Percentiles rank a stretch among this genome's conserved stretches.
Conservation (phyloP, 1,284 basidiomycete species). For the Ustilago loliicola region DNA sequence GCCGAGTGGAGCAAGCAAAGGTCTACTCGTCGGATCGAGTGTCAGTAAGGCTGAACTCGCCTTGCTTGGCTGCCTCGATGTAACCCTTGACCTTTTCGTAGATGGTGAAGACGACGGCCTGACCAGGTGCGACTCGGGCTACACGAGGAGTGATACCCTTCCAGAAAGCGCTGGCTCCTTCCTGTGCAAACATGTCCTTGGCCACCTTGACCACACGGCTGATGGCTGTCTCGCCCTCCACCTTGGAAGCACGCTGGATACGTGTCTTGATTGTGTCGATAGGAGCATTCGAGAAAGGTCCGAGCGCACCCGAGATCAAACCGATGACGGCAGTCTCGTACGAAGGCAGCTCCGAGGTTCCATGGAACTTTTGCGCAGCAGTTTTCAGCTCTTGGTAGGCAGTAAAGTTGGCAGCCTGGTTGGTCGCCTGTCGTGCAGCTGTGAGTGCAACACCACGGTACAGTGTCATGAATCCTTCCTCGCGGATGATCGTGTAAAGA, state of each 20-base stretch:
- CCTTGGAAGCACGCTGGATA: constrained; percentile 83
- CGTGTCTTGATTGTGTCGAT: constrained; percentile 96
- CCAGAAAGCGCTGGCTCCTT: constrained; percentile 88
- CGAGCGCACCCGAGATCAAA: constrained; percentile 95
- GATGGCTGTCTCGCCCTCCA: constrained; percentile 82
- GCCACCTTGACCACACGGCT: constrained; percentile 83
- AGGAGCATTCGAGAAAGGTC: constrained; percentile 93
- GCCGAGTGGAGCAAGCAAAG: background rate
- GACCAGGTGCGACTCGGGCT: constrained; percentile 87
- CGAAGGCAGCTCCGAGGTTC: constrained; percentile 78
- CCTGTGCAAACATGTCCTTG: constrained; percentile 90
- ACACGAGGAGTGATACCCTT: constrained; percentile 92
- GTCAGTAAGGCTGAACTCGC: constrained; percentile 61
- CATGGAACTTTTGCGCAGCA: constrained; percentile 79
- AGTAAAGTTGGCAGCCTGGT: constrained; percentile 98
- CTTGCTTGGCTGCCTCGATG: constrained; percentile 65
- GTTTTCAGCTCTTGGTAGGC: constrained; percentile 98
- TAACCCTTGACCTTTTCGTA: constrained; percentile 69
- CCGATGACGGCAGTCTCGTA: constrained; percentile 91
- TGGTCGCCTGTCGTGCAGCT: constrained; percentile 95
- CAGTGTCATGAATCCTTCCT: constrained; percentile 87
- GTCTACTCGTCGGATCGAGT: constrained; percentile 61
- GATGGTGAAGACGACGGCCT: constrained; percentile 74
- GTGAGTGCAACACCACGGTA: constrained; percentile 93
- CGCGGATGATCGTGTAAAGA: constrained; percentile 92